These are phyloP conservation scores for Euptelea pleiosperma DNA, from an alignment of 164 flowering plant species.

Conservation along the genomic window DNA sequence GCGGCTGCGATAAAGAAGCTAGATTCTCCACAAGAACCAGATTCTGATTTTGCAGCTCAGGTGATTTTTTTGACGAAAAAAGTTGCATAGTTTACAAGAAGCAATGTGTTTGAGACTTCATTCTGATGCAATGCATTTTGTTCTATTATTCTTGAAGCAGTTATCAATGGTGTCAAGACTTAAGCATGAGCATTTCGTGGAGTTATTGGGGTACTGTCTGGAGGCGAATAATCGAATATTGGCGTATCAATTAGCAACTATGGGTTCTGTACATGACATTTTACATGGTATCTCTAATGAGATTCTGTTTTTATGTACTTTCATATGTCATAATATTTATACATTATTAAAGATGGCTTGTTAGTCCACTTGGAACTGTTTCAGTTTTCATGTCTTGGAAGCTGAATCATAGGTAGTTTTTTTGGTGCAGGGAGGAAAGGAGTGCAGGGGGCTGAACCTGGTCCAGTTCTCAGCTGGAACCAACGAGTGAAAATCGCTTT, in stretches of 20 bases:
- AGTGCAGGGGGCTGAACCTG: constrained; percentile 53
- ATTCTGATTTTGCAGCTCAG: constrained; percentile 20
- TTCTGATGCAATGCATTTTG: not conserved
- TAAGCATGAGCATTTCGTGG: constrained; percentile 57
- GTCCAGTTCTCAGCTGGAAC: constrained; percentile 48
- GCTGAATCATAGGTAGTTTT: not conserved
- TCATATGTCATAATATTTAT: not conserved
- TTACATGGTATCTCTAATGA: constrained; percentile 49
- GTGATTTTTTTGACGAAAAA: not conserved
- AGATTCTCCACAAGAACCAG: constrained; percentile 41
- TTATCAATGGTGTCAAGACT: constrained; percentile 60
- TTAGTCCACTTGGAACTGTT: not conserved
- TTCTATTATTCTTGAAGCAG: constrained; percentile 32
- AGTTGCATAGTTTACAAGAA: not conserved
- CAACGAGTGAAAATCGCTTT: constrained; percentile 47
- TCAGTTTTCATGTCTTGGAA: not conserved
- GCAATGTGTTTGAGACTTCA: not conserved
- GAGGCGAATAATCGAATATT: constrained; percentile 56
- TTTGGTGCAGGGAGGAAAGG: constrained; percentile 45
- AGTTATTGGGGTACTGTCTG: constrained; percentile 64
- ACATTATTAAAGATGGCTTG: not conserved
- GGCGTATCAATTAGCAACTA: constrained; percentile 55
- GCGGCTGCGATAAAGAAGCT: constrained; percentile 53
- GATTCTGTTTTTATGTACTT: no score
- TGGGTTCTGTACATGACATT: constrained; percentile 68